Conservation (phyloP, 305 asterid genomes). For the Petunia hybrid region DNA sequence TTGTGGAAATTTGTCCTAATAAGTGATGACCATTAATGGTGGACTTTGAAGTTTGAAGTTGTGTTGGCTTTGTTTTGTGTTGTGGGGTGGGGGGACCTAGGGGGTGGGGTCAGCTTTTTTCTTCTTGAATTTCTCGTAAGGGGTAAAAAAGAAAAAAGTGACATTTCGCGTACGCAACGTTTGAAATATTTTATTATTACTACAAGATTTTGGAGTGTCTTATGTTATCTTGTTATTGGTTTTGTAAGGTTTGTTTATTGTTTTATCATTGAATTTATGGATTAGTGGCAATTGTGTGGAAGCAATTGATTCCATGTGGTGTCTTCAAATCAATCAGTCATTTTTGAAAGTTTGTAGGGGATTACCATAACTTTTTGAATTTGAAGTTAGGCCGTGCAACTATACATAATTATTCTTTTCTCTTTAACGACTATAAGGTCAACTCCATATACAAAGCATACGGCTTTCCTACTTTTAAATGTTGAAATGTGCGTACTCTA, state of each 20-base stretch:
- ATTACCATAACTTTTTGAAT: background rate
- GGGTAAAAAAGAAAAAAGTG: background rate
- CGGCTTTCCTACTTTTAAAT: too few relatives aligned
- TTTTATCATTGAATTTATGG: background rate
- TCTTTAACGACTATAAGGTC: too few relatives aligned
- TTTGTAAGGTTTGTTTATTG: background rate
- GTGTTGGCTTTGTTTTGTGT: conserved; percentile 7
- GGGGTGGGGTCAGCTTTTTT: background rate
- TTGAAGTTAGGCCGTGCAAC: background rate
- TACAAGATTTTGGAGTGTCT: background rate
- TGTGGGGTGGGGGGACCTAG: background rate
- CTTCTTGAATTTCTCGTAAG: conserved; percentile 13
- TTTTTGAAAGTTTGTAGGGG: background rate
- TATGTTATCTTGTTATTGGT: too few relatives aligned
- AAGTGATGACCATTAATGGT: conserved; percentile 25
- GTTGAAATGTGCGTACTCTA: too few relatives aligned
- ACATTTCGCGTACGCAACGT: conserved; percentile 33
- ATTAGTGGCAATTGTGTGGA: background rate
- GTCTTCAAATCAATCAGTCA: background rate
- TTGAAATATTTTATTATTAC: conserved; percentile 1
- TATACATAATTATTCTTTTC: too few relatives aligned
- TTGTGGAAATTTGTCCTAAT: background rate
- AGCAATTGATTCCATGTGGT: background rate
- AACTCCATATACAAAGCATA: too few relatives aligned
- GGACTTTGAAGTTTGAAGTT: conserved; percentile 27